Conservation (phyloP, 805 yeast genomes). For the Candida sithepensis region DNA sequence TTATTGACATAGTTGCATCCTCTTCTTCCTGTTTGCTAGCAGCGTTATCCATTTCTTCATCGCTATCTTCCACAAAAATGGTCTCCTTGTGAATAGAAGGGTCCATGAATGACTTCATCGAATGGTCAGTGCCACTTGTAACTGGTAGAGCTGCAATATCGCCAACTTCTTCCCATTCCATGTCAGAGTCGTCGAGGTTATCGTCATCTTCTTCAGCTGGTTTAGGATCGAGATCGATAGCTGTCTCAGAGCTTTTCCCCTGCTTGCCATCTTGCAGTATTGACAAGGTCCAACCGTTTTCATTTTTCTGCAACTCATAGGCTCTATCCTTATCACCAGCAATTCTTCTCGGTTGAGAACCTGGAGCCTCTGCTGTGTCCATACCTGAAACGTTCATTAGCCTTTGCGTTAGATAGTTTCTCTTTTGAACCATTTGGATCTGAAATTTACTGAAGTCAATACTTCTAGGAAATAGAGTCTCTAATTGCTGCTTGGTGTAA, state of each 20-base stretch:
- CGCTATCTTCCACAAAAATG: conserved; percentile 11
- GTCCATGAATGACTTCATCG: conserved; percentile 15
- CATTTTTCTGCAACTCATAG: conserved; percentile 71
- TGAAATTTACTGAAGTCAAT: conserved; percentile 92
- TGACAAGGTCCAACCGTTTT: conserved; percentile 81
- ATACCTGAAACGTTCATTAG: conserved; percentile 81
- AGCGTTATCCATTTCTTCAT: neutral
- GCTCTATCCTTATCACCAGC: conserved; percentile 80
- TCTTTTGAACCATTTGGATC: conserved; percentile 84
- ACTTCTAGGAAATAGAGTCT: conserved; percentile 74
- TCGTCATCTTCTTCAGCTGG: conserved; percentile 28
- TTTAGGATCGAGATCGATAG: conserved; percentile 44
- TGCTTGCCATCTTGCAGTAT: conserved; percentile 38
- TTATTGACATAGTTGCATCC: conserved; percentile 24
- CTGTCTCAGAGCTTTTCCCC: conserved; percentile 39
- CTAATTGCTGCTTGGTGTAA: conserved; percentile 82
- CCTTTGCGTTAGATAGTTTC: conserved; percentile 86
- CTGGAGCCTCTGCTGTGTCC: conserved; percentile 47
- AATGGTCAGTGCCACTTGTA: neutral
- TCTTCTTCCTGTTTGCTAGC: conserved; percentile 8
- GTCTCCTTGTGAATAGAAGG: conserved; percentile 16
- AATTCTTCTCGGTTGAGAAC: conserved; percentile 49
- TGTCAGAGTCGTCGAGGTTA: conserved; percentile 33
- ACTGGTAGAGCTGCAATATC: neutral
- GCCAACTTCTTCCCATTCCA: conserved; percentile 72